These are phyloP conservation scores for Zygoascus meyerae DNA, from an alignment of 1,139 yeast genomes.

Conservation along the genomic window DNA sequence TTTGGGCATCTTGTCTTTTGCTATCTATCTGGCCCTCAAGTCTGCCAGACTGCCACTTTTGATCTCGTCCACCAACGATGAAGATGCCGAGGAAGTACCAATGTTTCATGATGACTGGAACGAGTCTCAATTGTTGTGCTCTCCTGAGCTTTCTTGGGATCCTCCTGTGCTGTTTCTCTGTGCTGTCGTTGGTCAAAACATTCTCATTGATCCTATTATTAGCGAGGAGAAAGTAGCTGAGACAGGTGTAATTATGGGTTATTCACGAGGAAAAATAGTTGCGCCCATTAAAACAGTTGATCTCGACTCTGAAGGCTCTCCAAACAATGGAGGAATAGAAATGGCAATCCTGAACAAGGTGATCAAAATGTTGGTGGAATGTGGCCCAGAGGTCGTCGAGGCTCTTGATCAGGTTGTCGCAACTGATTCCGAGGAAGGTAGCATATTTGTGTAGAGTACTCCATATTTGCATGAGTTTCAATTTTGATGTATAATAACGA, in stretches of 20 bases:
- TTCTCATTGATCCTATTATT: slow-evolving; percentile 72
- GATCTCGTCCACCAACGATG: slow-evolving; percentile 53
- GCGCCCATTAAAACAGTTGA: slow-evolving; percentile 38
- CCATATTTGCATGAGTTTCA: no score
- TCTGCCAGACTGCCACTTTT: slow-evolving; percentile 73
- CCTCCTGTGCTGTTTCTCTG: slow-evolving; percentile 75
- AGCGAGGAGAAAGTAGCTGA: slow-evolving; percentile 86
- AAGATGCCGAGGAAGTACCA: slow-evolving; percentile 71
- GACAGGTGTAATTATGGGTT: slow-evolving; percentile 69
- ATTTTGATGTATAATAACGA: no score
- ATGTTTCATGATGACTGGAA: slow-evolving; percentile 88
- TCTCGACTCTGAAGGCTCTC: slow-evolving; percentile 13
- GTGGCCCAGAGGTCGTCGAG: slow-evolving; percentile 21
- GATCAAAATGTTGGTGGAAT: slow-evolving; percentile 23
- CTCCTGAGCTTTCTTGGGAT: slow-evolving; percentile 34
- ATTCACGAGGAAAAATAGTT: slow-evolving; percentile 54
- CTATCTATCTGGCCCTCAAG: slow-evolving; percentile 72
- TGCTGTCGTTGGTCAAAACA: slow-evolving; percentile 65
- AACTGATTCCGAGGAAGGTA: not conserved
- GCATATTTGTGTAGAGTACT: no score
- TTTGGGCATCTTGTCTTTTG: slow-evolving; percentile 67
- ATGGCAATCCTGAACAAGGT: slow-evolving; percentile 30
- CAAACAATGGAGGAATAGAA: slow-evolving; percentile 22
- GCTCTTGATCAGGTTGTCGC: slow-evolving; percentile 17
- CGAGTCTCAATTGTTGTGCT: slow-evolving; percentile 44